Evolutionary conservation across 352 stramenopile genomes (phyloP).

Genomic region (Globisporangium paroecandrum): DNA sequence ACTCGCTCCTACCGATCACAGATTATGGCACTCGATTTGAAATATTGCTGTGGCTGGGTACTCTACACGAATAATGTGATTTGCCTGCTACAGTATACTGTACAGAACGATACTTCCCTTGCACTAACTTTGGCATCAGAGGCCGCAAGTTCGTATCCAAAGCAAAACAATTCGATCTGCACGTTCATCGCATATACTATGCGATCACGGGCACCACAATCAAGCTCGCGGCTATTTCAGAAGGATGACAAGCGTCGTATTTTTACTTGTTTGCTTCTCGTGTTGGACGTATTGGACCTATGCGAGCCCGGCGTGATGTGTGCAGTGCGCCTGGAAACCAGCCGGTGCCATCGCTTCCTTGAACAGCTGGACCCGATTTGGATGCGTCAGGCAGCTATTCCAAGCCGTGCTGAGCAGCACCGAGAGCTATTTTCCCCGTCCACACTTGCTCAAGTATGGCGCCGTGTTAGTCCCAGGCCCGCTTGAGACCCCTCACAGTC

Average conservation of each 20-base stretch:
- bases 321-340: slow-evolving; percentile 1
- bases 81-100: background rate
- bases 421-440: background rate
- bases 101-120: background rate
- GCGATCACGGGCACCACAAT: background rate
- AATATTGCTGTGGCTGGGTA: too few species aligned
- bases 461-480: background rate
- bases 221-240: background rate
- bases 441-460: background rate
- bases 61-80: too few species aligned
- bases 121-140: background rate
- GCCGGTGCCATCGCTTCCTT: background rate
- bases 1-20: background rate
- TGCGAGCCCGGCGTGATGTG: background rate
- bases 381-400: background rate
- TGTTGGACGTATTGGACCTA: background rate
- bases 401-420: background rate
- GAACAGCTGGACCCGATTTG: background rate
- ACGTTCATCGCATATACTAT: background rate
- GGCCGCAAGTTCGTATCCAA: background rate
- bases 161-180: background rate
- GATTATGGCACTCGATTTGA: background rate
- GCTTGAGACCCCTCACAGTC: background rate
- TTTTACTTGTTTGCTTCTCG: background rate
- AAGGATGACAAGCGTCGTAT: background rate